phyloP scores from a whole-genome alignment of 768 basidiomycete species.

The Trametes sanguinea region DNA sequence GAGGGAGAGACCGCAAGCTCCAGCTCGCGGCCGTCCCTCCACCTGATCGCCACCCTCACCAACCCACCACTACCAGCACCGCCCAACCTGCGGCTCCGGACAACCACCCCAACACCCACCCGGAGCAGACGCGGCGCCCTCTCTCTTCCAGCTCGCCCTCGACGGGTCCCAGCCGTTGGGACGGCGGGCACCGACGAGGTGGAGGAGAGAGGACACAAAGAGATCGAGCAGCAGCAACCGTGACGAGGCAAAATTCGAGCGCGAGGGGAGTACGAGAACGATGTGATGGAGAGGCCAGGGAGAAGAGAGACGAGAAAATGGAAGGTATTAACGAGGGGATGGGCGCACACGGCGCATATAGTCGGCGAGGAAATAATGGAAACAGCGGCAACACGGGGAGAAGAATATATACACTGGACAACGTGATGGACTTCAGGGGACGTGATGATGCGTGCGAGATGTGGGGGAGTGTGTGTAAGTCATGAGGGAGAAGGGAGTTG shows the following conservation, averaged over 20 bases:
- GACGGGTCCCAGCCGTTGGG: constrained; percentile 30
- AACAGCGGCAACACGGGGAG: constrained; percentile 27
- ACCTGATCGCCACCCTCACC: not conserved
- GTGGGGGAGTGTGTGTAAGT: constrained; percentile 8
- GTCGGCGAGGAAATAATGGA: constrained; percentile 24
- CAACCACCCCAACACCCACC: constrained; percentile 16
- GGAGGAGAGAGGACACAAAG: constrained; percentile 72
- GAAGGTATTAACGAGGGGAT: constrained; percentile 20
- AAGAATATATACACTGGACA: constrained; percentile 27
- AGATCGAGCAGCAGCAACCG: constrained; percentile 16
- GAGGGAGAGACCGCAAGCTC: constrained; percentile 1
- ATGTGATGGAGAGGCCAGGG: not conserved
- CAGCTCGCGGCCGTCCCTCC: constrained; percentile 1
- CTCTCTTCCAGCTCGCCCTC: constrained; percentile 69
- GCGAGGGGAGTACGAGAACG: constrained; percentile 22
- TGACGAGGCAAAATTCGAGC: constrained; percentile 6
- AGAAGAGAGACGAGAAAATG: constrained; percentile 23
- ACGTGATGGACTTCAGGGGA: constrained; percentile 18
- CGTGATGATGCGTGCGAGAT: constrained; percentile 25
- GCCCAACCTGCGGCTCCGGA: not conserved
- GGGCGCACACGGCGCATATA: constrained; percentile 14
- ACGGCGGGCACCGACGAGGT: constrained; percentile 43
- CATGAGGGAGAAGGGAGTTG: constrained; percentile 2
- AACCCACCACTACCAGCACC: not conserved
- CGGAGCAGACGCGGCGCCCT: constrained; percentile 62